Base-by-base conservation (phyloP, 441 rosid genomes). In the Francoa sonchifolia region DNA sequence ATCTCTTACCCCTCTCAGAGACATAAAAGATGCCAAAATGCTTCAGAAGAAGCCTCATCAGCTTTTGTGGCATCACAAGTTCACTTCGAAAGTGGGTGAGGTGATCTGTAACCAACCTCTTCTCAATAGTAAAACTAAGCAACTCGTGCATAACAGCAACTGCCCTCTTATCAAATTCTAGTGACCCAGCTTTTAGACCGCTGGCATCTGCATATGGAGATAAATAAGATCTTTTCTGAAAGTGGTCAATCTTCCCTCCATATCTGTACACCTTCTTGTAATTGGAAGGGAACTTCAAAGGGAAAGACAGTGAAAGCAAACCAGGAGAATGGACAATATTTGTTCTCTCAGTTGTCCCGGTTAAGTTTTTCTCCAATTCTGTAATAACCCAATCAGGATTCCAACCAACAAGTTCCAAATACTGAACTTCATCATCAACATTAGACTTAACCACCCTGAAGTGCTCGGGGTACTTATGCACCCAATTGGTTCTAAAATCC, bases 11-110 rank as follows among this genome's bases (percentile, higher is more conserved):
- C 54, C 96, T 77, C 61, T 82, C 94, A 0, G 85, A 82, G 37
- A 86, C 96, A 37, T 86, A 82, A 58, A 82, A 86, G 49, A 82
- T 73, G 45, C 94, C 90, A 55, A 77, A 54, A 67, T 86, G 96
- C 66, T 86, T 86, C 54, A 86, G 42, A 27, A 86, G 73, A 37
- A 86, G 73, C 65, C 96, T 79, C 92, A 86, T 86, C 63, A 86
- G 69, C 63, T 86, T 86, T 39, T 82, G 88, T 2, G 96, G 92
- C 85, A 79, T 86, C 62, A 72, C 74, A 52, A 82, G 58, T 58
- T 82, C 88, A 20, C 64, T 45, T 44, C 92, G 70, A 42, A 77
- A 86, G 60, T 86, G 85, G 12, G 85, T 86, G 30, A 82, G 79
- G 33, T 82, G 85, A 74, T 86, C 94, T 2, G 92, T 82, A 12